A percentile compares a stretch with the other conserved stretches of the same genome.
Conservation (phyloP, 2,329 filamentous ascomycete genomes). For the Fusarium chaquense region DNA sequence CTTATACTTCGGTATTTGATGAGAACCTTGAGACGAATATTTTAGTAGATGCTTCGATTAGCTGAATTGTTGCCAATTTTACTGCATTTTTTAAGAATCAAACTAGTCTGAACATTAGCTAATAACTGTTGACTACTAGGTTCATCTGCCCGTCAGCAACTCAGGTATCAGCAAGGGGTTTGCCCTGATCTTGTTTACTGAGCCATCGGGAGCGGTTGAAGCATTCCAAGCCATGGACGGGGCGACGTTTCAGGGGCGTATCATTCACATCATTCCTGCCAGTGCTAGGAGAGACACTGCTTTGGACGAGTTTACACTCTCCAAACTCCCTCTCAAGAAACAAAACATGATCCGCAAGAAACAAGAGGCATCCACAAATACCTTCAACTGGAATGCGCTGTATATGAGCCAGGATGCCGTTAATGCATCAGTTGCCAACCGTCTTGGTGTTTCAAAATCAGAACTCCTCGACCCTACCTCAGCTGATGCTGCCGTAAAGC, state of each 20-base stretch:
- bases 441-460: slow-evolving; percentile 89
- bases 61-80: slow-evolving; percentile 68
- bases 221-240: slow-evolving; percentile 86
- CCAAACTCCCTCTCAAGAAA: slow-evolving; percentile 93
- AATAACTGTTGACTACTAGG: slow-evolving; percentile 64
- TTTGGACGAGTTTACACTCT: slow-evolving; percentile 88
- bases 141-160: slow-evolving; percentile 84
- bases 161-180: slow-evolving; percentile 87
- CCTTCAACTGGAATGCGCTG: slow-evolving; percentile 99
- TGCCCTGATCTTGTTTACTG: slow-evolving; percentile 83
- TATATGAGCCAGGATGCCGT: slow-evolving; percentile 98
- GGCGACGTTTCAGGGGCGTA: slow-evolving; percentile 89
- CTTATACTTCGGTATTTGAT: slow-evolving; percentile 95
- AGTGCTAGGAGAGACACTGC: slow-evolving; percentile 83
- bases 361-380: slow-evolving; percentile 79
- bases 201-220: slow-evolving; percentile 77
- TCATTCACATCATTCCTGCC: slow-evolving; percentile 90
- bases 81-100: slow-evolving; percentile 38
- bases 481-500: slow-evolving; percentile 92
- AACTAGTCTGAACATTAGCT: slow-evolving; percentile 42
- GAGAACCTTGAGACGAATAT: slow-evolving; percentile 89
- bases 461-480: slow-evolving; percentile 96
- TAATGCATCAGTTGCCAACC: slow-evolving; percentile 86
- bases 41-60: slow-evolving; percentile 99
- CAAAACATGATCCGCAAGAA: slow-evolving; percentile 91